Conservation (phyloP, 1,284 basidiomycete genomes). For the Tilletia setariae region DNA sequence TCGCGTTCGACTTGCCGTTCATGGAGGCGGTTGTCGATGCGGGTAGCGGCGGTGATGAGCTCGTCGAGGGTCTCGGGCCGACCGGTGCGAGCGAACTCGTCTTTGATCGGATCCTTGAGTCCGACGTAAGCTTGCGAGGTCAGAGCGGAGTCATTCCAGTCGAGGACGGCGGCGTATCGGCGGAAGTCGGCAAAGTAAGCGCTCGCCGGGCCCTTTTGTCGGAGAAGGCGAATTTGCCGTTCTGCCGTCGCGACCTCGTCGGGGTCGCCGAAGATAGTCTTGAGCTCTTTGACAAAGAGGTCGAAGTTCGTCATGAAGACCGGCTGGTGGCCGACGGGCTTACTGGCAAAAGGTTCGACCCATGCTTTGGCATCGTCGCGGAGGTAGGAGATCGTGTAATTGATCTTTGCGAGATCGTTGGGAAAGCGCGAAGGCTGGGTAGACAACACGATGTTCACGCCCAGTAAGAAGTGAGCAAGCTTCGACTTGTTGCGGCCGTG, state of each 20-base stretch:
- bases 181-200: constrained; percentile 14
- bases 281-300: constrained; percentile 8
- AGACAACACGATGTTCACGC: no score
- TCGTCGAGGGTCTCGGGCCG: no score
- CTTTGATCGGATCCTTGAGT: no score
- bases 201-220: background rate
- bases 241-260: no score
- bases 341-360: constrained; percentile 2
- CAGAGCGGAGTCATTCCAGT: no score
- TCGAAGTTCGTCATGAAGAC: background rate
- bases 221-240: background rate
- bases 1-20: constrained; percentile 4
- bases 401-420: background rate
- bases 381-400: constrained; percentile 3
- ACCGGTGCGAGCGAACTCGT: no score
- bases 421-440: no score
- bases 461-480: constrained; percentile 3
- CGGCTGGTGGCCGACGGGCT: background rate
- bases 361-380: constrained; percentile 9
- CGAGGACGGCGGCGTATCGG: no score
- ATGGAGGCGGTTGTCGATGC: constrained; percentile 5
- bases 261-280: no score
- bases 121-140: no score
- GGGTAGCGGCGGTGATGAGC: no score
- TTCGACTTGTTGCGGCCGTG: constrained; percentile 14